Percentiles rank a stretch among this genome's conserved stretches.
These are phyloP conservation scores for Candida berthetii DNA, from an alignment of 805 yeast genomes.

Conservation along the genomic window DNA sequence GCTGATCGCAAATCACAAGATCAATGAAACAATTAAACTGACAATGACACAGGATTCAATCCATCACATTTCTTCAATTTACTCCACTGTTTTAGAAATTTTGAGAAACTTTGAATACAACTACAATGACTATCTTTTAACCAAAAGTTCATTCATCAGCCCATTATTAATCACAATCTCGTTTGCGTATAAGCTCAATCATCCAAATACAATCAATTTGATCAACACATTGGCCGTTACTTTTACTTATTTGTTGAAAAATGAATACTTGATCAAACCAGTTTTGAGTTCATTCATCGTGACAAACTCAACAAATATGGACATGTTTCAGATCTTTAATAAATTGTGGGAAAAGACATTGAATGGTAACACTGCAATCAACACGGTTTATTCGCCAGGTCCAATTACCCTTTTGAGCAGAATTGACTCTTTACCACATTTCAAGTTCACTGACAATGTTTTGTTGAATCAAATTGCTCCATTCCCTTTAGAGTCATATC, in stretches of 20 bases:
- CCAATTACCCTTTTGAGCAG: conserved; percentile 16
- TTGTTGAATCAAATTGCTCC: conserved; percentile 13
- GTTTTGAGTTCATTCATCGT: conserved; percentile 8
- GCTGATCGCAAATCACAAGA: conserved; percentile 8
- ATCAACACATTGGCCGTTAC: conserved; percentile 10
- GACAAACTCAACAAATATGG: conserved; percentile 11
- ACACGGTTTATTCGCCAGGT: conserved; percentile 9
- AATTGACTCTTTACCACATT: conserved; percentile 5
- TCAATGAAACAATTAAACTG: conserved; percentile 10
- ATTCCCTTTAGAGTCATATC: conserved; percentile 5
- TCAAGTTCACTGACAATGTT: conserved; percentile 1
- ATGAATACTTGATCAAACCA: conserved; percentile 6
- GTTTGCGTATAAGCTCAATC: conserved; percentile 12
- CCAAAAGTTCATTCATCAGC: conserved; percentile 12
- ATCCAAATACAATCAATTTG: conserved; percentile 5
- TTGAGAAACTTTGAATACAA: background rate
- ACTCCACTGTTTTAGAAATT: conserved; percentile 7
- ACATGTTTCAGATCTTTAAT: conserved; percentile 16
- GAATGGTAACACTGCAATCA: conserved; percentile 2
- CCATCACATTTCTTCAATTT: conserved; percentile 10
- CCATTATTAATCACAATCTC: conserved; percentile 19
- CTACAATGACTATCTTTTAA: conserved; percentile 2
- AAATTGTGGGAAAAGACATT: conserved; percentile 19
- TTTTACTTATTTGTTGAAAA: conserved; percentile 10
- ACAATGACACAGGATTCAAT: conserved; percentile 8